phyloP scores from a whole-genome alignment of 176 grass and related monocot species.

The Zea luxurians region DNA sequence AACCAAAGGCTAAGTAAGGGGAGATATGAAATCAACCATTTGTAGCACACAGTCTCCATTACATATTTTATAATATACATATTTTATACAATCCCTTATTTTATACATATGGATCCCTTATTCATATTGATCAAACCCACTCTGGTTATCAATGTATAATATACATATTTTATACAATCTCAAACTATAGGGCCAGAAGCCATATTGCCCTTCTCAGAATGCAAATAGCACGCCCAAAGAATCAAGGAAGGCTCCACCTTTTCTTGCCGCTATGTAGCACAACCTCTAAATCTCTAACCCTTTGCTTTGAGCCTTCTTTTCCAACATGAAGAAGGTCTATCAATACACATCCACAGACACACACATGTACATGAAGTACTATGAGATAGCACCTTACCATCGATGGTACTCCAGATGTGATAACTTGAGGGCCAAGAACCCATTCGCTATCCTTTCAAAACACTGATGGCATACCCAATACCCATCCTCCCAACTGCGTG shows the following conservation, averaged over 20 bases:
- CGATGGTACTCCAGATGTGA: not conserved
- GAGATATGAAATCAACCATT: too few species aligned
- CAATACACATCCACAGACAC: not conserved
- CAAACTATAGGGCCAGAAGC: too few species aligned
- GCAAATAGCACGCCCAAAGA: not conserved
- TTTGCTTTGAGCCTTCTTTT: not conserved
- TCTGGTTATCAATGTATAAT: too few species aligned
- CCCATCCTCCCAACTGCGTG: not conserved
- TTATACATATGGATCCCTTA: too few species aligned
- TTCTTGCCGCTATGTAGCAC: not conserved
- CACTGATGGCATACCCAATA: slow-evolving; percentile 5
- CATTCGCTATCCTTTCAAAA: not conserved
- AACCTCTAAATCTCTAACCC: not conserved
- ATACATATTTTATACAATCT: too few species aligned
- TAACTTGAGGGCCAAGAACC: not conserved
- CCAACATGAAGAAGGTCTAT: not conserved
- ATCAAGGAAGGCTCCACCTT: slow-evolving; percentile 12
- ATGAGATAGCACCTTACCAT: not conserved
- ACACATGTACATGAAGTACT: not conserved
- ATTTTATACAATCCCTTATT: too few species aligned
- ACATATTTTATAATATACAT: too few species aligned
- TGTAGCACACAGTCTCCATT: too few species aligned
- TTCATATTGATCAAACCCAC: too few species aligned
- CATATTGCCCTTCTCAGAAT: too few species aligned
- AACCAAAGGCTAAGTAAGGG: too few species aligned